Evolutionary conservation across 116 monocot species (phyloP).

Genomic region (Posidonia oceanica): DNA sequence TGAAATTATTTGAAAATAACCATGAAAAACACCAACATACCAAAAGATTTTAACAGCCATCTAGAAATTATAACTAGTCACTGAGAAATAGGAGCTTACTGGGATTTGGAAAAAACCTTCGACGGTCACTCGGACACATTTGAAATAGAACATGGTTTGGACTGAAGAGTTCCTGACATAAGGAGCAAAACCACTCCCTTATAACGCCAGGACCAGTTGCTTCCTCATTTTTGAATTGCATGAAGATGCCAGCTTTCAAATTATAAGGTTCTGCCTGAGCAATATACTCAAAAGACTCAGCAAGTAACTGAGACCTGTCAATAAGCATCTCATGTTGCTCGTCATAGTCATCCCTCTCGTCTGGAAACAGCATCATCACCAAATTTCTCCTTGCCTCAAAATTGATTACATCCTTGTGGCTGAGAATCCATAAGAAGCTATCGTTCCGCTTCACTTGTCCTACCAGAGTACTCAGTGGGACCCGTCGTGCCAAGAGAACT

Average conservation of each 20-base stretch:
- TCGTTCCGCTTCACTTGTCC: constrained; percentile 30
- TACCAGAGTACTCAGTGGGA: constrained; percentile 46
- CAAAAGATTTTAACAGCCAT: background rate
- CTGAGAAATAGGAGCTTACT: constrained; percentile 25
- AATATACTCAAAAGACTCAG: constrained; percentile 80
- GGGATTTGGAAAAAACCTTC: constrained; percentile 80
- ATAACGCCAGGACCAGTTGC: constrained; percentile 92
- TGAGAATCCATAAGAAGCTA: constrained; percentile 48
- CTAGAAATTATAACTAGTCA: background rate
- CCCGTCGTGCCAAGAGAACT: constrained; percentile 22
- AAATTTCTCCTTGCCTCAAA: constrained; percentile 61
- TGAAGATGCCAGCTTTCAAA: constrained; percentile 57
- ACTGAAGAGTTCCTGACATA: constrained; percentile 61
- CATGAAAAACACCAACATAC: background rate
- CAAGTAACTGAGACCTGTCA: constrained; percentile 56
- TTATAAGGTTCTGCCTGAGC: constrained; percentile 30
- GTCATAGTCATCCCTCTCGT: constrained; percentile 49
- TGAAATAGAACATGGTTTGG: constrained; percentile 64
- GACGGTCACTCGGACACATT: constrained; percentile 45
- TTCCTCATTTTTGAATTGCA: constrained; percentile 92
- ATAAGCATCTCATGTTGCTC: constrained; percentile 86
- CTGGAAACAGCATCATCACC: constrained; percentile 68
- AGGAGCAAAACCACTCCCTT: constrained; percentile 82
- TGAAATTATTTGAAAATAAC: too few relatives aligned
- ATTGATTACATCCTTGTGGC: constrained; percentile 49